These are phyloP conservation scores for Starmerella roubikii DNA, from an alignment of 805 yeast genomes.

Conservation along the genomic window DNA sequence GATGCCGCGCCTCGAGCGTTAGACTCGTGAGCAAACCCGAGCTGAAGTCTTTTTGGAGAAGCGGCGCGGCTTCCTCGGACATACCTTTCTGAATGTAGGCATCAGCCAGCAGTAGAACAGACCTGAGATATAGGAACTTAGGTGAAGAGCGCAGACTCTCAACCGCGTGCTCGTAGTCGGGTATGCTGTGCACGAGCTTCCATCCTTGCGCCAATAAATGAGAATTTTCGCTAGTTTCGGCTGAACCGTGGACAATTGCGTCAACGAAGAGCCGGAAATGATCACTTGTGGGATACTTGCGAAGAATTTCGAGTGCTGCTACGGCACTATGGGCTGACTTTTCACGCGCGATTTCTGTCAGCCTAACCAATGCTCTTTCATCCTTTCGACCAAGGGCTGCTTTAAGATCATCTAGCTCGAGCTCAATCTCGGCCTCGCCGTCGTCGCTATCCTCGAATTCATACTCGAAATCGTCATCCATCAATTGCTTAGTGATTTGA, in stretches of 20 bases:
- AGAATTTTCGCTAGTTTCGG: background rate
- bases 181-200: background rate
- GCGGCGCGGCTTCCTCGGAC: background rate
- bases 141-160: background rate
- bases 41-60: background rate
- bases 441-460: slow-evolving; percentile 24
- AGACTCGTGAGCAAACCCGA: no score
- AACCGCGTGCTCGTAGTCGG: background rate
- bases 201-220: background rate
- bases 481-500: slow-evolving; percentile 1
- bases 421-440: slow-evolving; percentile 19
- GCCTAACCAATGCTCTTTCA: background rate
- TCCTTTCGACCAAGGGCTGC: background rate
- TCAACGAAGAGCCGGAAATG: background rate
- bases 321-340: background rate
- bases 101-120: background rate
- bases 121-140: background rate
- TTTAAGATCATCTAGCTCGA: slow-evolving; percentile 11
- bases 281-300: background rate
- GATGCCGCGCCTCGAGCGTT: no score
- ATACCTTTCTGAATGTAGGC: background rate
- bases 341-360: slow-evolving; percentile 2
- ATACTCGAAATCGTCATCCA: slow-evolving; percentile 10
- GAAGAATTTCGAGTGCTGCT: slow-evolving; percentile 7
- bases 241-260: background rate